A percentile compares a stretch with the other conserved stretches of the same genome.
phyloP scores from a whole-genome alignment of 257 asterid genomes.

The Cynanchum wilfordii region DNA sequence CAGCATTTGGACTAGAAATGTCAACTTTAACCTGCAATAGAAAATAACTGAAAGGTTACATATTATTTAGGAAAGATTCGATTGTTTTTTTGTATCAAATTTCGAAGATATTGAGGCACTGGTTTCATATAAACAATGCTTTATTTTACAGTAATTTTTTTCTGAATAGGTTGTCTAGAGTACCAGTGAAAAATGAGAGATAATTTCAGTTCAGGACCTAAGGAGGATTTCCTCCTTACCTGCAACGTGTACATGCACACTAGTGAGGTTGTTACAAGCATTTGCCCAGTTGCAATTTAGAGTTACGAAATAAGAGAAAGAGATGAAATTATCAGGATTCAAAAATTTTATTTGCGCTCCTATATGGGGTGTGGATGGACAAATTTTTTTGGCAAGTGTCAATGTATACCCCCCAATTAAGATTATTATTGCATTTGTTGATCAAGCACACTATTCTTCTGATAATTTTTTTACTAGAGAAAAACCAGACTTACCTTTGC shows the following conservation, averaged over 20 bases:
- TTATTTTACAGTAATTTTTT: slow-evolving; percentile 20
- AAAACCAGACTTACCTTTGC: slow-evolving; percentile 54
- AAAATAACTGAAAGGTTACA: slow-evolving; percentile 9
- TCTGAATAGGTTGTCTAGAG: slow-evolving; percentile 34
- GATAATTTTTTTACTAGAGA: background rate
- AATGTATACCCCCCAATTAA: background rate
- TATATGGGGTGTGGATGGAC: background rate
- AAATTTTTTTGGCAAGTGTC: background rate
- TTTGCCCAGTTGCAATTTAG: slow-evolving; percentile 15
- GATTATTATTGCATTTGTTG: background rate
- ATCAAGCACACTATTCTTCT: background rate
- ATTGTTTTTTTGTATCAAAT: background rate
- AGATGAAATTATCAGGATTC: background rate
- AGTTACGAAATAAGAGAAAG: slow-evolving; percentile 3
- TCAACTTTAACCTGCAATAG: slow-evolving; percentile 59
- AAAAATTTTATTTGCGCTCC: background rate
- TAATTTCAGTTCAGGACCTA: slow-evolving; percentile 61
- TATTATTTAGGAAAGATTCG: background rate
- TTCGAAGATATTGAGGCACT: background rate
- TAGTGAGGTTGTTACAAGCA: slow-evolving; percentile 23
- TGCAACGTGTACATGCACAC: slow-evolving; percentile 34
- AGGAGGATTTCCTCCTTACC: slow-evolving; percentile 46
- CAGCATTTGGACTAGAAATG: slow-evolving; percentile 48
- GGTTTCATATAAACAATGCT: slow-evolving; percentile 2
- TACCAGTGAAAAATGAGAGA: slow-evolving; percentile 60